Base-by-base conservation (phyloP, 2,329 filamentous ascomycete genomes). In the Fusarium solani-melongenae region DNA sequence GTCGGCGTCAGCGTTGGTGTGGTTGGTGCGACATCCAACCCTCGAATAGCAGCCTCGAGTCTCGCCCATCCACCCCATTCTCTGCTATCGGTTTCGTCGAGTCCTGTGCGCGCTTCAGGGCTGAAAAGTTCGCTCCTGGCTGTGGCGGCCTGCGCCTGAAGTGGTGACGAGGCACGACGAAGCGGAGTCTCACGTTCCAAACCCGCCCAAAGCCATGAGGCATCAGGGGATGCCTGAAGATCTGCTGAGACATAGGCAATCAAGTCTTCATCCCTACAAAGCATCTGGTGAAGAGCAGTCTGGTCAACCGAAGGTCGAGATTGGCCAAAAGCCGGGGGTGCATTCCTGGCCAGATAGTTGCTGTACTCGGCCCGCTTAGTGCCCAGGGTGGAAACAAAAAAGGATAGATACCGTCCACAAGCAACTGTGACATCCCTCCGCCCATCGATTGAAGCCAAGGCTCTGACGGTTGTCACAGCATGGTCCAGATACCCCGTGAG, bases 171-270 rank as follows among this genome's bases (percentile, higher is more conserved):
- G 41, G 78, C 69, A 46, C 76, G 77, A 38, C 74, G 71, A 11
- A 79, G 69, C 6, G 86, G 75, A 2, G 77, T 70, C 46, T 88
- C 87, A 46, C 82, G 81, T 76, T 92, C 91, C 38, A 87, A 87
- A 33, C 89, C 87, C 77, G 89, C 84, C 96, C 95, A 98, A 5
- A 95, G 89, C 96, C 96, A 98, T 14, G 92, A 92, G 38, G 90
- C 90, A 61, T 95, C 92, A 0, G 88, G 87, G n/a, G 89, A 91
- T 1, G 92, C 93, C 82, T 98, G 96, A 77, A 97, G 86, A 82
- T 98, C 96, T 0, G 92, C 93, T 33, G 93, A 96, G 1, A 93
- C 91, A 77, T 98, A 98, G 0, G 92, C 94, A 31, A 98, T 84
- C 75, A 98, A 88, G 80, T 98, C 96, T 79, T 98, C 95, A 77